Evolutionary conservation across 345 rosid genomes (phyloP), one percentile per base, ranked within the genome.

Genomic region (Lumnitzera racemosa): DNA sequence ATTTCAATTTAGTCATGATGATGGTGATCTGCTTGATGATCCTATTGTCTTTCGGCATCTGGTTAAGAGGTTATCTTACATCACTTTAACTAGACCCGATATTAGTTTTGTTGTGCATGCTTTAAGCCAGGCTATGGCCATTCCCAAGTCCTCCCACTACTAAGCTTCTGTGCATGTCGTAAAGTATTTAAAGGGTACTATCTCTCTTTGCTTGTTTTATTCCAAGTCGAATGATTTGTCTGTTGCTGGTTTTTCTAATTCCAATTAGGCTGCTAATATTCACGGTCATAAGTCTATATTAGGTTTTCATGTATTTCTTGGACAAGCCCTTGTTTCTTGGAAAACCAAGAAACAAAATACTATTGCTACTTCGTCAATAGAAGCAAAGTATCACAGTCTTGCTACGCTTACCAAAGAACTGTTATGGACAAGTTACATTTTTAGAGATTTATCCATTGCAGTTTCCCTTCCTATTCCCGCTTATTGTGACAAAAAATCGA

Each of bases 341-440:
- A 53, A 53, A 14, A 53, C 24, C 3, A 53, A 53, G 56, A 53
- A 53, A 53, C 56, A 53, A 53, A 13, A n/a, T 53, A 53, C 24
- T 0, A 11, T 29, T 53, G 10, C 14, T 27, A 5, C 36, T 29
- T 29, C 36, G 1, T 13, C 24, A 12, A 27, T 2, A 1, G 56
- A 53, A 20, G 56, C 27, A 2, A 24, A 53, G 25, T 53, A 53
- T 17, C 3, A 24, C 0, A 5, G 27, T 53, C 11, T 53, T 24
- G 56, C 56, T 8, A 3, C 56, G 0, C 2, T 10, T 0, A 20
- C 11, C 3, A 17, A 27, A 2, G 56, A 53, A 0, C 11, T 53
- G 12, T 11, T 17, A 4, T 53, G 56, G 24, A 2, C 17, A 3
- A 2, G 2, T 11, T 17, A 13, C 4, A 2, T 12, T n/a, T 1